Evolutionary conservation across 2,329 filamentous ascomycete species (phyloP).

Genomic region (Cladosporium colombiae): DNA sequence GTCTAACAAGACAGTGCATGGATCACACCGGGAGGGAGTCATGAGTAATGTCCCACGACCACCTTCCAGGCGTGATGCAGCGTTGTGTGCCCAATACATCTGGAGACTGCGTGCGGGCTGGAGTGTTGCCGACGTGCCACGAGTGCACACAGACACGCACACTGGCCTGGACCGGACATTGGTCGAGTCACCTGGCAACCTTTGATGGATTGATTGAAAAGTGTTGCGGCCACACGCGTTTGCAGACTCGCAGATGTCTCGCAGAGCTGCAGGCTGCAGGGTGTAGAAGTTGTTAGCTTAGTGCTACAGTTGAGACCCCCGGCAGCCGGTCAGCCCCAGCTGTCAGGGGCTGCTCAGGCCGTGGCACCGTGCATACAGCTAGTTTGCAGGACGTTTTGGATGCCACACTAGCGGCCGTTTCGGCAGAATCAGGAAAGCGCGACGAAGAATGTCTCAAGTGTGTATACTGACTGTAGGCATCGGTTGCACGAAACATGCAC

Average conservation of each 20-base stretch:
- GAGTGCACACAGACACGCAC: background rate
- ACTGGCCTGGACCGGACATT: background rate
- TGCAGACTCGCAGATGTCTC: background rate
- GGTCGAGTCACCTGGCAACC: background rate
- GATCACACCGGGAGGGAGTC: background rate
- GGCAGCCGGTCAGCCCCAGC: background rate
- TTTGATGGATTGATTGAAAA: background rate
- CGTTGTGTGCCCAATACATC: background rate
- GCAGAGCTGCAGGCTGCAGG: background rate
- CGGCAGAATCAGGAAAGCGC: slow-evolving; percentile 2
- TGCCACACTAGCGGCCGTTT: slow-evolving; percentile 14
- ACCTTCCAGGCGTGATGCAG: background rate
- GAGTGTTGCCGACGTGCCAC: background rate
- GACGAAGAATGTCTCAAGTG: background rate
- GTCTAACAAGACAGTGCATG: background rate
- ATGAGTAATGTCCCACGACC: background rate
- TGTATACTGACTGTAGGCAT: background rate
- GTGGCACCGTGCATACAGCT: slow-evolving; percentile 7
- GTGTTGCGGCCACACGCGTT: slow-evolving; percentile 3
- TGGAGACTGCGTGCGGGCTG: background rate
- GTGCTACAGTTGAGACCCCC: background rate
- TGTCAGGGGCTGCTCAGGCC: slow-evolving; percentile 8
- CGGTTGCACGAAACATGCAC: background rate
- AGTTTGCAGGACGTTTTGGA: slow-evolving; percentile 17
- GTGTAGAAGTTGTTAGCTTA: background rate